Evolutionary conservation across 2,329 filamentous ascomycete species (phyloP), one percentile per base, ranked within the genome.

Genomic region (Monosporascus sp.): DNA sequence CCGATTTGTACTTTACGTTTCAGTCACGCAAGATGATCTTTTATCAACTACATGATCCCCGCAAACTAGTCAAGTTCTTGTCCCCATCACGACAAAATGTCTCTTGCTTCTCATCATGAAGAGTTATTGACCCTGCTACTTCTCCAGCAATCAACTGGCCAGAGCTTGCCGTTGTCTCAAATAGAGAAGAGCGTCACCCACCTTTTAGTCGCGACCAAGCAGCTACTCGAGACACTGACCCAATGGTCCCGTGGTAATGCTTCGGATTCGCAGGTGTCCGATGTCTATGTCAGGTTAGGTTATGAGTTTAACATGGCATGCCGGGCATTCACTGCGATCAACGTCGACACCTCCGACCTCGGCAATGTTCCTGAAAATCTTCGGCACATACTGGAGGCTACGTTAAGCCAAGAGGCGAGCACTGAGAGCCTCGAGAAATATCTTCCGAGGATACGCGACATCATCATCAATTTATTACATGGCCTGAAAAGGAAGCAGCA

Each of bases 251-350:
- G 93, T 53, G 88, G 89, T 57, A 86, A 89, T 64, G 92, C 94
- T 51, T 92, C 91, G 58, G 94, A 99, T 73, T 89, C 87, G 57
- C 90, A 97, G 70, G 94, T 99, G 55, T 97, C 94, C 14, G 94
- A 99, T 70, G 94, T 99, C 63, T 99, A 99, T 69, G 94, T 99
- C 56, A 88, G 94, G 56, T 77, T 99, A 57, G 94, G 94, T 47
- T 99, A 99, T 73, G 94, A 99, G 73, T 99, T 99, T 80, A 99
- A 99, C 73, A 94, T 99, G 77, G 94, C 94, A 28, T 97, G 93
- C 71, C 88, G 94, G 52, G 93, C 94, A 57, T 99, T 99, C 73
- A 91, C 90, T 65, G 91, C 92, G 54, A 99, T 99, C 66, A 94
- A 95, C 57, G 94, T 99, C 58, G 94, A 99, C 65, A 97, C 92